Evolutionary conservation across 2,329 filamentous ascomycete species (phyloP), one percentile per base, ranked within the genome.

Genomic region (Colletotrichum sp.): DNA sequence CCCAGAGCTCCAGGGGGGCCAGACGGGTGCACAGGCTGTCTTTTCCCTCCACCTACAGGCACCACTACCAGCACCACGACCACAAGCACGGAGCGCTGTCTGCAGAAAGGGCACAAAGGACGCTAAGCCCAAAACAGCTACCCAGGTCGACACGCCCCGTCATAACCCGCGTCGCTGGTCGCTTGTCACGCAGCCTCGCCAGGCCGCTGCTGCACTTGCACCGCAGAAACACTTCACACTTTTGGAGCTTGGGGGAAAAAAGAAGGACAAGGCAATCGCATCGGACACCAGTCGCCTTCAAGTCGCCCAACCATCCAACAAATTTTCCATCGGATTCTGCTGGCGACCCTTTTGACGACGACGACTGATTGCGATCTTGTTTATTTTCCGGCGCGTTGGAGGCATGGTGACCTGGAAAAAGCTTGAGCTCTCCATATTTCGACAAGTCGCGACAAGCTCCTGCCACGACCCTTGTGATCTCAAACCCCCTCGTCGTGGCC

Each of bases 401-500:
- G 76, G 75, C 44, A 77, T 77, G 76, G 69, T 72, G 59, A 26
- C 67, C 57, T 52, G 74, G 74, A 63, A 77, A 52, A 73, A 76
- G 59, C 74, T 66, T 71, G 66, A 77, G 75, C 75, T 71, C 67
- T 63, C 75, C 60, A 71, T 68, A 75, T 72, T 71, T 77, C 71
- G 72, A 77, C 71, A 75, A 75, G 55, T 72, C 76, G 77, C 77
- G 76, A 72, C 59, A 72, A 76, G 71, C 76, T 75, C 62, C 49
- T 71, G 49, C 49, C n/a, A 52, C 44, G 44, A 52, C 44, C 60
- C 57, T 68, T 36, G 71, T 71, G 65, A 77, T 63, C 52, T 49
- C 64, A 24, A 44, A 52, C 30, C 32, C 44, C 52, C 21, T 70
- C 49, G 34, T 10, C 30, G 52, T 55, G 55, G 59, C 13, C 49